Evolutionary conservation across 345 rosid species (phyloP).

Genomic region (Aegle marmelos): DNA sequence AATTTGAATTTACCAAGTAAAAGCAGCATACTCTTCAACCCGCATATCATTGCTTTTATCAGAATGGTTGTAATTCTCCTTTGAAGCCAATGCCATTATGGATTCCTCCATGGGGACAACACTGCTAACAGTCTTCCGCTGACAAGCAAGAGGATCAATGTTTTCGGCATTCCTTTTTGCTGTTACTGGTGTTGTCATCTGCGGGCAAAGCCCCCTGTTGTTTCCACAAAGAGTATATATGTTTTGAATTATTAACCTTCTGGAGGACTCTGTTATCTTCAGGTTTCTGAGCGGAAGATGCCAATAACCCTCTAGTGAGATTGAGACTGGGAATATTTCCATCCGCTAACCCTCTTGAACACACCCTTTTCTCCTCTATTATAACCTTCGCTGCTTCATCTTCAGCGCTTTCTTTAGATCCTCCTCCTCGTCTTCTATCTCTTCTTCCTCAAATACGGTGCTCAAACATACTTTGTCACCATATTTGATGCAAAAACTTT

Average conservation of each 20-base stretch:
- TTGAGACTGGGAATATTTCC: slow-evolving; percentile 7
- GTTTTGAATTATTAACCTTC: slow-evolving; percentile 68
- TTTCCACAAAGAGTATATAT: slow-evolving; percentile 95
- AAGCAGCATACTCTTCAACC: slow-evolving; percentile 39
- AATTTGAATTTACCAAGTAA: background rate
- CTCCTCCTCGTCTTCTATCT: slow-evolving; percentile 40
- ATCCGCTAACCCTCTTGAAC: slow-evolving; percentile 27
- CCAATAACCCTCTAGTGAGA: slow-evolving; percentile 13
- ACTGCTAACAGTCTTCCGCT: background rate
- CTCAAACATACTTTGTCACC: slow-evolving; percentile 61
- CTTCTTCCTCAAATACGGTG: slow-evolving; percentile 96
- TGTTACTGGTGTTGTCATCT: slow-evolving; percentile 38
- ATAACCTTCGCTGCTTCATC: slow-evolving; percentile 83
- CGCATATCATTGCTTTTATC: slow-evolving; percentile 30
- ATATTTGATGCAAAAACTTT: slow-evolving; percentile 39
- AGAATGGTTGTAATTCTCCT: slow-evolving; percentile 51
- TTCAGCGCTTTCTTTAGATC: slow-evolving; percentile 23
- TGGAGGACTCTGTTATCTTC: slow-evolving; percentile 58
- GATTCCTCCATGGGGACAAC: slow-evolving; percentile 8
- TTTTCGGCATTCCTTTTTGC: slow-evolving; percentile 21
- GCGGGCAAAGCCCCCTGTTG: slow-evolving; percentile 79
- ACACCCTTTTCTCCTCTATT: slow-evolving; percentile 71
- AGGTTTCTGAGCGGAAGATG: slow-evolving; percentile 24
- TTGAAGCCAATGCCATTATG: slow-evolving; percentile 23
- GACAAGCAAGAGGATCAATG: slow-evolving; percentile 17